These are phyloP conservation scores for Ogataea thermomethanolica DNA, from an alignment of 805 yeast species.

Conservation along the genomic window DNA sequence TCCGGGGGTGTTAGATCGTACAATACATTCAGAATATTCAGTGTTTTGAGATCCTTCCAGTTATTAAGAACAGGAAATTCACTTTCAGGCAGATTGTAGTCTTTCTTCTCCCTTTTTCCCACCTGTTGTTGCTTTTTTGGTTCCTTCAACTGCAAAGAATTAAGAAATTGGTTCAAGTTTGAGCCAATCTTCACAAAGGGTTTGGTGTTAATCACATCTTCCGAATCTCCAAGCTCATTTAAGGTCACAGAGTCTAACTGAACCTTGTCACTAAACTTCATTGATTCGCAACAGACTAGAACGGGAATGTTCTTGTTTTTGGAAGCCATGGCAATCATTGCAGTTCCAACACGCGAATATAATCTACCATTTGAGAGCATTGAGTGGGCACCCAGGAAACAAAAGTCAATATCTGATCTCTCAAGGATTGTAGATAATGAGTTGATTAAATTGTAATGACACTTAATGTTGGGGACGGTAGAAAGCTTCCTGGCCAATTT, in stretches of 20 bases:
- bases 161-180: slow-evolving; percentile 61
- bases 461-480: slow-evolving; percentile 53
- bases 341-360: slow-evolving; percentile 92
- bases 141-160: slow-evolving; percentile 36
- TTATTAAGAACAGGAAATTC: slow-evolving; percentile 45
- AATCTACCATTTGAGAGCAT: slow-evolving; percentile 93
- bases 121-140: slow-evolving; percentile 10
- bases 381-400: slow-evolving; percentile 94
- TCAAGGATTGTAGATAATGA: slow-evolving; percentile 77
- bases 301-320: slow-evolving; percentile 88
- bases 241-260: slow-evolving; percentile 94
- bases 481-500: slow-evolving; percentile 64
- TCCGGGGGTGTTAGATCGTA: slow-evolving; percentile 94
- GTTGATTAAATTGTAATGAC: slow-evolving; percentile 75
- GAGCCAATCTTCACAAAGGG: slow-evolving; percentile 58
- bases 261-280: slow-evolving; percentile 92
- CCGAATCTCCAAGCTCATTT: slow-evolving; percentile 83
- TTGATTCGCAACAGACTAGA: slow-evolving; percentile 89
- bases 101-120: slow-evolving; percentile 7
- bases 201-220: slow-evolving; percentile 58
- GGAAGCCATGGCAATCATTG: slow-evolving; percentile 88
- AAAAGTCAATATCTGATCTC: slow-evolving; percentile 71
- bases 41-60: slow-evolving; percentile 60
- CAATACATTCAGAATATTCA: slow-evolving; percentile 78
- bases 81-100: slow-evolving; percentile 19